phyloP scores from a whole-genome alignment of 2,329 filamentous ascomycete species.

The Neocatenulostroma microsporum region DNA sequence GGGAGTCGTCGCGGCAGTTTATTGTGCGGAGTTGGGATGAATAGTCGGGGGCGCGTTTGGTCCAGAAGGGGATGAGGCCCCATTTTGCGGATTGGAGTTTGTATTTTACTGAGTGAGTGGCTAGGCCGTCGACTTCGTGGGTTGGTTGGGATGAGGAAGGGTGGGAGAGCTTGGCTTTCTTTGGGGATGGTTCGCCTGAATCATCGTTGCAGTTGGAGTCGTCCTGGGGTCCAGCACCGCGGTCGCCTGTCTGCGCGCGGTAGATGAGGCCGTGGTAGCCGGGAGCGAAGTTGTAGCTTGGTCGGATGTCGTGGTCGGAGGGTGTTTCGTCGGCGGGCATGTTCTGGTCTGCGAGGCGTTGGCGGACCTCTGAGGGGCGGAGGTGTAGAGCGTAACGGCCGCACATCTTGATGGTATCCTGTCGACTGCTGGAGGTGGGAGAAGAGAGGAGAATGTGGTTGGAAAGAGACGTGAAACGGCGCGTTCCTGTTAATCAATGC shows the following conservation, averaged over 20 bases:
- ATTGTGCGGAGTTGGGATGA: constrained; percentile 76
- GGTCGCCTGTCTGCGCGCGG: constrained; percentile 61
- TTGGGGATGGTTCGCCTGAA: constrained; percentile 18
- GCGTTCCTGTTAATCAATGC: no score
- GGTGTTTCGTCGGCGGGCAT: constrained; percentile 67
- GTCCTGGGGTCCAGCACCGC: constrained; percentile 41
- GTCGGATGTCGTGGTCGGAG: constrained; percentile 63
- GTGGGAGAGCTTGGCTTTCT: constrained; percentile 19
- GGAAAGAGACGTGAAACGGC: no score
- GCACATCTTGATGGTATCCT: constrained; percentile 47
- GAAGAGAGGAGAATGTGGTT: no score
- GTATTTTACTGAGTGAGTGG: constrained; percentile 50
- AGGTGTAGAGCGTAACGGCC: constrained; percentile 54
- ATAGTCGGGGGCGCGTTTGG: constrained; percentile 73
- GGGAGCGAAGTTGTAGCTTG: constrained; percentile 89
- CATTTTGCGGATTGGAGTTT: constrained; percentile 92
- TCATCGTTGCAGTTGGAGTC: constrained; percentile 19
- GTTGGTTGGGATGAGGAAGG: constrained; percentile 8
- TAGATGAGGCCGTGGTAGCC: constrained; percentile 81
- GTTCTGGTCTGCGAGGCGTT: constrained; percentile 62
- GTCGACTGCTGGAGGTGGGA: background rate
- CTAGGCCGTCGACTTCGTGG: constrained; percentile 14
- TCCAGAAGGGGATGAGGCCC: constrained; percentile 93
- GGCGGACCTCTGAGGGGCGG: constrained; percentile 66
- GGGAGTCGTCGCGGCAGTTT: constrained; percentile 86